Conservation (phyloP, 768 basidiomycete species). For the Termitomyces sp. region DNA sequence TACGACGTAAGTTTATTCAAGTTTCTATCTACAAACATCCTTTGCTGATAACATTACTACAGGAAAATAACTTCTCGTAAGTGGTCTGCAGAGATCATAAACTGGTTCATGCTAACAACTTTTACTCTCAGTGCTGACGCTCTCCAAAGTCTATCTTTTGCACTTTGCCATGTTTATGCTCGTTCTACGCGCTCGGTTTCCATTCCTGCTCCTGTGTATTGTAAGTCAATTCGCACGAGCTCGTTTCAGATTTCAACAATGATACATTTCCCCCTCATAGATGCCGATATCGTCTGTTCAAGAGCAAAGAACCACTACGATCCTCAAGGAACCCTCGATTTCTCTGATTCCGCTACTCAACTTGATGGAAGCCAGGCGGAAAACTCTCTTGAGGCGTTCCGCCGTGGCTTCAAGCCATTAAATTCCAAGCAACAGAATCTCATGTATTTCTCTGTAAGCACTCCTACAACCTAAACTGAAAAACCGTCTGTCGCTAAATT, state of each 20-base stretch:
- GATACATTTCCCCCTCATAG: not conserved
- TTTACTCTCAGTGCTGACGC: constrained; percentile 41
- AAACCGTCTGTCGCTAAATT: not conserved
- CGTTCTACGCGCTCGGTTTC: constrained; percentile 78
- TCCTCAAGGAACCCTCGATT: constrained; percentile 50
- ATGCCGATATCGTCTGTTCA: constrained; percentile 45
- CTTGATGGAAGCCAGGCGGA: constrained; percentile 35
- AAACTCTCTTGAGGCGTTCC: constrained; percentile 41
- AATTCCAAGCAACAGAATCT: constrained; percentile 41
- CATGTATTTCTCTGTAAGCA: constrained; percentile 43
- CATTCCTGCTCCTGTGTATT: constrained; percentile 79
- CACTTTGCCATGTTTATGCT: constrained; percentile 52
- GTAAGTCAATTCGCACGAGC: constrained; percentile 32
- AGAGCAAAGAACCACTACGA: constrained; percentile 80
- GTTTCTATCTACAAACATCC: not conserved
- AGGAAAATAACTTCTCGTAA: constrained; percentile 60
- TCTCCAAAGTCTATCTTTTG: constrained; percentile 63
- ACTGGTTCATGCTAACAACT: not conserved
- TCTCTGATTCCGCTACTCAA: constrained; percentile 55
- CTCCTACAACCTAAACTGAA: not conserved
- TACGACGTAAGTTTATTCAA: constrained; percentile 33
- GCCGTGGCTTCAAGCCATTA: constrained; percentile 49
- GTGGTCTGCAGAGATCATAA: not conserved
- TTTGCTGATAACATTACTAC: not conserved
- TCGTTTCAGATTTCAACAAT: not conserved